Evolutionary conservation across 306 rosid genomes (phyloP).

Genomic region (Morella rubra): DNA sequence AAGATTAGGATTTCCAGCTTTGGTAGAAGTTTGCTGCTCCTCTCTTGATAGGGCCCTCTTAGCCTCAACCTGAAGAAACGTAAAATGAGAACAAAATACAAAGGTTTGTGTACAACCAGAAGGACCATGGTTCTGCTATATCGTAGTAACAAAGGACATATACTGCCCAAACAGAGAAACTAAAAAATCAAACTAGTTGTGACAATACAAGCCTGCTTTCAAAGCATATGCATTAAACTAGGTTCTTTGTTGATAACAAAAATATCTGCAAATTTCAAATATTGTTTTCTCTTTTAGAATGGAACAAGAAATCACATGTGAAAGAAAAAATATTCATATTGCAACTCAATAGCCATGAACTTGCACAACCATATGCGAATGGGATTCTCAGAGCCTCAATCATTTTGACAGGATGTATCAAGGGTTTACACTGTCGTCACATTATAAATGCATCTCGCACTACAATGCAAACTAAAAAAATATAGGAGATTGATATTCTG

Average conservation of each 20-base stretch:
- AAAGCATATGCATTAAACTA: neutral
- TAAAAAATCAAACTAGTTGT: neutral
- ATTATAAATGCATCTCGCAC: neutral
- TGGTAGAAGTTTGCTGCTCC: constrained; percentile 86
- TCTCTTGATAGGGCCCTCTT: constrained; percentile 97
- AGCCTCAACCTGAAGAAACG: constrained; percentile 87
- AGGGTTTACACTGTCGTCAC: neutral
- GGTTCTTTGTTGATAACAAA: neutral
- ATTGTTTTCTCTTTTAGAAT: neutral
- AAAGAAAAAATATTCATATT: neutral
- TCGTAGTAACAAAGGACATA: neutral
- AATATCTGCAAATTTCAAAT: neutral
- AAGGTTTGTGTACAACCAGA: neutral
- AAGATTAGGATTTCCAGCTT: constrained; percentile 66
- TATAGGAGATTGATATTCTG: neutral
- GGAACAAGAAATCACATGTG: neutral
- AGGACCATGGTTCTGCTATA: neutral
- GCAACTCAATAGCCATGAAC: neutral
- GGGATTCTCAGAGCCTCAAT: neutral
- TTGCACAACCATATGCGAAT: neutral
- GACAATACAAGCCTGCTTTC: neutral
- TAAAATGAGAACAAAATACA: constrained; percentile 15
- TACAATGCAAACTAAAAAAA: neutral
- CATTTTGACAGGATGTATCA: neutral
- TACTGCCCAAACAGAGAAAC: neutral